Evolutionary conservation across 352 stramenopile species (phyloP), one percentile per base, ranked within the genome.

Genomic region (Globisporangium nodosum): DNA sequence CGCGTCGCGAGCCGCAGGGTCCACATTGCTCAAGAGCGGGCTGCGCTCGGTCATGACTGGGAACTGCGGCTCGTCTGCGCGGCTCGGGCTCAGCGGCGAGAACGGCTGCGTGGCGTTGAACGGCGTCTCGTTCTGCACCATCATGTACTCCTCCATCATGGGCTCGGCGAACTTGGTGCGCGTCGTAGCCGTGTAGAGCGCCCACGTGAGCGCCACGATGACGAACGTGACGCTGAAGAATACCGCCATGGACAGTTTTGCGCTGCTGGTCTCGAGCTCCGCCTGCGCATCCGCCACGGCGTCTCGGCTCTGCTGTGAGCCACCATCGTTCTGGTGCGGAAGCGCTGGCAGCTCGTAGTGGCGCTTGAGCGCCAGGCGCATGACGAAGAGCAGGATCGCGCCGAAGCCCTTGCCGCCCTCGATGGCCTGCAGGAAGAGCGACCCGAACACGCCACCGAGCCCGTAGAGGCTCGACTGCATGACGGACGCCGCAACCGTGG

Each of bases 381-480:
- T 74, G 20, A 75, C 61, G 49, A 90, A 88, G 13, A 92, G 61
- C 47, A 92, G 42, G 47, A 90, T 85, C 13, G 83, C 83, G 27
- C 83, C 76, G 43, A 88, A 90, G 24, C 78, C 83, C 58, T 91
- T 93, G 50, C 83, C 83, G 35, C 75, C 79, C 52, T 93, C 83
- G 43, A 93, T 81, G 4, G 83, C 81, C 54, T 93, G 83, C 42
- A 91, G 76, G 57, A 91, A 93, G 31, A 76, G 58, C 51, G 81
- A 73, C 8, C 83, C 83, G 52, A 93, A 91, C 5, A 93, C 80
- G n/a, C 81, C 83, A 3, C 74, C 83, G 35, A 93, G 65, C 8
- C 83, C 83, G 65, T 90, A 93, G 60, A 76, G 73, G 21, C 77
- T 80, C 21, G 83, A 85, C 58, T 90, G 71, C 60, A 90, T 66